Evolutionary conservation across 345 rosid genomes (phyloP), one percentile per base, ranked within the genome.

Genomic region (Gossypium raimondii): DNA sequence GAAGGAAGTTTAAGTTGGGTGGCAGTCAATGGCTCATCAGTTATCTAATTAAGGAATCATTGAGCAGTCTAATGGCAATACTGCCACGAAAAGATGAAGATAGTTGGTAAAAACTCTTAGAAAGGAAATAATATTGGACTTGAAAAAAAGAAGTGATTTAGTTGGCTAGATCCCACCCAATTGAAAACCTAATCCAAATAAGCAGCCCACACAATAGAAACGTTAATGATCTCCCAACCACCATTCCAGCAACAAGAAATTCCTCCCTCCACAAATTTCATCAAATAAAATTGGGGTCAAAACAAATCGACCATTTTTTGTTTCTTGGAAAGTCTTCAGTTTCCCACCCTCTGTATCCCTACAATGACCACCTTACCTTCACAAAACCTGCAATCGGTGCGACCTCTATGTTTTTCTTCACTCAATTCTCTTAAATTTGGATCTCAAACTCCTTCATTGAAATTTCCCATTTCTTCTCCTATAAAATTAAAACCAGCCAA

Each of bases 321-420:
- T 34, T 65, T 17, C 16, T 18, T 10, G 51, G 24, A 11, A 10
- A 64, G 1, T 38, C 7, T 38, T 11, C 59, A 55, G 4, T 55
- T 18, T 55, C 25, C 59, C 1, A 2, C 24, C 9, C 48, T 1
- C 1, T 2, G 16, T n/a, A 18, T 11, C 12, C 18, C 7, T 60
- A 8, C 63, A 18, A 83, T 82, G 86, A 82, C 83, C 29, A 55
- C 77, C 7, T 17, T 66, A 2, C 75, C 76, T 71, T 22, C 84
- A 13, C 80, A 69, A 73, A n/a, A 80, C 55, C 71, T 82, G 4
- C 78, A 77, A 51, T 81, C 81, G 0, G 68, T 73, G 9, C 73
- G 63, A n/a, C 52, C 77, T 12, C 29, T 74, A 60, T 58, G 29
- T 18, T 72, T 83, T 51, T 59, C 77, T 1, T 22, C 77, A 29